Base-by-base conservation (phyloP, 257 asterid species). In the Solanum gandarillasii region DNA sequence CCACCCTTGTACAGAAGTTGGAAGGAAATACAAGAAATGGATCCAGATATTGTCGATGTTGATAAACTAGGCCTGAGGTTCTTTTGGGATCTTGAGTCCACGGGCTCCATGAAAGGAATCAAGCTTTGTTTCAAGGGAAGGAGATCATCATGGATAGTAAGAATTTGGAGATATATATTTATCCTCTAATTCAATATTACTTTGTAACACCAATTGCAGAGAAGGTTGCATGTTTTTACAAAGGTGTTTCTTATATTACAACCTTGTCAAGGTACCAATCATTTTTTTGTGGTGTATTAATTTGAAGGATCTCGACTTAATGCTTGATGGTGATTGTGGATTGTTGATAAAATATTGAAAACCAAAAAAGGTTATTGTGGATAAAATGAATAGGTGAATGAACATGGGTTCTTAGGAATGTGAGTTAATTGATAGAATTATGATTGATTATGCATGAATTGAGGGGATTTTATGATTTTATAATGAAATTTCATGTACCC, bases 81-180 rank as follows among this genome's bases (percentile, higher is more conserved):
- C 86, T 90, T 90, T 65, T 90, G 91, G 85, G 98, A 97, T 87
- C 31, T 92, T 65, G 97, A 94, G 85, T 98, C 92, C 92, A 85
- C 93, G 79, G 98, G 98, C 70, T 87, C 93, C 65, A 91, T 94
- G 91, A 93, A 96, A 89, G 84, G 89, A 46, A 90, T 95, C 83
- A 96, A 97, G 89, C 96, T 97, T 90, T 92, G 93, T 82, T 91
- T 90, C 27, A 92, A 87, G 96, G 98, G 78, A 90, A 72, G 88
- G 92, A 83, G 87, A 81, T 90, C 65, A 89, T 73, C 48, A 98
- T 95, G 83, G 91, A 92, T 86, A 97, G 98, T 89, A 89, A 86
- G 89, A 97, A 97, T 83, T 89, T 95, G 93, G 88, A 90, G 89
- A 68, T 48, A n/a, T 95, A 95, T 89, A 97, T 97, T 38, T 91